Base-by-base conservation (phyloP, 176 grass and related monocot species). In the Urochloa ruziziensis region DNA sequence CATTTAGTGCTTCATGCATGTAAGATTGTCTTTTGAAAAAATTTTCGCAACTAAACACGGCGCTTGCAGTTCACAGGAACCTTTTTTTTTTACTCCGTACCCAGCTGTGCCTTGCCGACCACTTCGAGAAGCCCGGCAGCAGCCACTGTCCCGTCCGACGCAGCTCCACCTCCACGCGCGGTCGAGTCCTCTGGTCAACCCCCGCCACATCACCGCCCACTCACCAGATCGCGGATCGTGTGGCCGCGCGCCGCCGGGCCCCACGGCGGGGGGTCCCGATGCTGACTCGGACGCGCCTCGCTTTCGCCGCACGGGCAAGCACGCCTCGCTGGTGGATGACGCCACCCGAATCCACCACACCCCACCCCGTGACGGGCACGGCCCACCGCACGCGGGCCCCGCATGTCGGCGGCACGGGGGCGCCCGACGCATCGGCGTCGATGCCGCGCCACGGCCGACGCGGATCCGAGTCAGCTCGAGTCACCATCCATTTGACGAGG, bases 391-490 rank as follows among this genome's bases (percentile, higher is more conserved):
- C 23, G 24, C 15, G 49, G 82, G 71, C 11, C 17, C 71, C 60
- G 0, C 33, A 0, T 30, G 82, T 84, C 75, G 39, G 49, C 11
- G 36, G 44, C 1, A 0, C 1, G 7, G 60, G 60, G 3, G 5
- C 7, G 16, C 3, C 4, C 13, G 0, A n/a, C n/a, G 74, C 36
- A 12, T 29, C 74, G 33, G 36, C 66, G 66, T 43, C 37, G 23
- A 2, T 11, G 75, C 36, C 62, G 2, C 25, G 78, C 33, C 63
- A 39, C 1, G 62, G 62, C 82, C 83, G 83, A 89, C 82, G 61
- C 57, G 88, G 88, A 86, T 90, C 88, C 88, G 79, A 90, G 83
- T 90, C 88, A 90, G 6, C 88, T 37, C 9, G 79, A 30, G 84
- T 86, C 88, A 78, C 73, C 42, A 27, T 86, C 84, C 73, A 25